These are phyloP conservation scores for Turnera subulata DNA, from an alignment of 345 rosid species.

Conservation along the genomic window DNA sequence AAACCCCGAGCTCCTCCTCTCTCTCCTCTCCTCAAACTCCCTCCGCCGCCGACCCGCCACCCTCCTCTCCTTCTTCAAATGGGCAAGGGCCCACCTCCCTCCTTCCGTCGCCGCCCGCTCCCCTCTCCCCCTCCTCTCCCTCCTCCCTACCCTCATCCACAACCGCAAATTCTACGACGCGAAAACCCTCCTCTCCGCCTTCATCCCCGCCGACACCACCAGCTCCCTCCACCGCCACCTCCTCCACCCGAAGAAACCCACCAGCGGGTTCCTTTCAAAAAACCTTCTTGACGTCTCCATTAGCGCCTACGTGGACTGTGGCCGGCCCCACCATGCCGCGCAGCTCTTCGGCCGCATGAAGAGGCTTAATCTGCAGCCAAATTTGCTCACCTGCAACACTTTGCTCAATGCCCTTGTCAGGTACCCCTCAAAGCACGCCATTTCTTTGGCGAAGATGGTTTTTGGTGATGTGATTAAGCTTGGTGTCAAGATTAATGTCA, in stretches of 20 bases:
- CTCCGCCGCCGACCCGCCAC: conserved; percentile 39
- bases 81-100: conserved; percentile 45
- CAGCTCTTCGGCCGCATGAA: conserved; percentile 67
- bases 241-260: conserved; percentile 31
- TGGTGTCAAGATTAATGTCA: conserved; percentile 44
- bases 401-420: conserved; percentile 63
- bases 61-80: conserved; percentile 56
- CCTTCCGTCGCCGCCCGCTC: conserved; percentile 25
- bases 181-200: conserved; percentile 52
- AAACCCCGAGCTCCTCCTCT: conserved; percentile 34
- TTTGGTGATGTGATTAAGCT: conserved; percentile 46
- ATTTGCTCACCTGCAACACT: conserved; percentile 57
- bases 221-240: conserved; percentile 46
- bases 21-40: conserved; percentile 49
- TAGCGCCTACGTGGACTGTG: conserved; percentile 50
- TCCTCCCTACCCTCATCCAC: conserved; percentile 50
- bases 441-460: conserved; percentile 44
- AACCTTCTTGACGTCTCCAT: conserved; percentile 57
- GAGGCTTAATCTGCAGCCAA: conserved; percentile 51
- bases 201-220: conserved; percentile 48
- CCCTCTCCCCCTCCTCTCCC: conserved; percentile 55
- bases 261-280: conserved; percentile 20
- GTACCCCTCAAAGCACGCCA: conserved; percentile 54
- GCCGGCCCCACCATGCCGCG: conserved; percentile 60
- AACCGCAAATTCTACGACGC: conserved; percentile 62